Percentiles rank a stretch among this genome's conserved stretches.
Conservation (phyloP, 2,329 filamentous ascomycete species). For the Fusarium tuaranense region DNA sequence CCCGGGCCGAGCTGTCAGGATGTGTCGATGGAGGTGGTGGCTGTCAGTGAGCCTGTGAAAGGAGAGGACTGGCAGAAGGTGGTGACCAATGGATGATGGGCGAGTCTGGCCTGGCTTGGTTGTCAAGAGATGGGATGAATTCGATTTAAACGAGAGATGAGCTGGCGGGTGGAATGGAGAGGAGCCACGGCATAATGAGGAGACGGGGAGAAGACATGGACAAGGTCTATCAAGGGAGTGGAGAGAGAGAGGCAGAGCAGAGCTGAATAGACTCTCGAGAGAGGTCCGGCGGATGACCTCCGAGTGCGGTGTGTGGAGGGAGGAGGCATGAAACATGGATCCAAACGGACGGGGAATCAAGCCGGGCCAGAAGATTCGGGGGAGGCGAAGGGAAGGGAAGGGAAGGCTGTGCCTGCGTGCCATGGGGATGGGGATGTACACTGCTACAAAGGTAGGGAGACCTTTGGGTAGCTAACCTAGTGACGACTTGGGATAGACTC, state of each 20-base stretch:
- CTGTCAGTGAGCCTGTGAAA: slow-evolving; percentile 24
- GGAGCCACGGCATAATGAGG: neutral
- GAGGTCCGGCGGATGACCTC: neutral
- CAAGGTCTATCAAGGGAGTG: slow-evolving; percentile 1
- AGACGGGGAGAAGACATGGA: neutral
- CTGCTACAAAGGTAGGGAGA: neutral
- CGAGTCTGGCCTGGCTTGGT: neutral
- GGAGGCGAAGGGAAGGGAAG: neutral
- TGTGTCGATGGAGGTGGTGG: neutral
- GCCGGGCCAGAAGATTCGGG: slow-evolving; percentile 13
- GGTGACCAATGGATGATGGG: slow-evolving; percentile 13
- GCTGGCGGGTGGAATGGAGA: neutral
- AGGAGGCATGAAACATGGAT: slow-evolving; percentile 3
- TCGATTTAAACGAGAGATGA: neutral
- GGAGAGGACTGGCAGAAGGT: neutral
- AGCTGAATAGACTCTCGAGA: neutral
- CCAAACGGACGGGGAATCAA: slow-evolving; percentile 34
- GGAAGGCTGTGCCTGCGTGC: slow-evolving; percentile 2
- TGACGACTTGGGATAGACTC: neutral
- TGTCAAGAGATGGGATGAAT: neutral
- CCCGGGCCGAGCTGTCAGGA: slow-evolving; percentile 32
- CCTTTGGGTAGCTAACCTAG: neutral
- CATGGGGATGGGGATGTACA: slow-evolving; percentile 10
- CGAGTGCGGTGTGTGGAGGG: neutral
- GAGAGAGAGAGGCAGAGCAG: neutral